Evolutionary conservation across 768 basidiomycete species (phyloP).

Genomic region (Mycena venus): DNA sequence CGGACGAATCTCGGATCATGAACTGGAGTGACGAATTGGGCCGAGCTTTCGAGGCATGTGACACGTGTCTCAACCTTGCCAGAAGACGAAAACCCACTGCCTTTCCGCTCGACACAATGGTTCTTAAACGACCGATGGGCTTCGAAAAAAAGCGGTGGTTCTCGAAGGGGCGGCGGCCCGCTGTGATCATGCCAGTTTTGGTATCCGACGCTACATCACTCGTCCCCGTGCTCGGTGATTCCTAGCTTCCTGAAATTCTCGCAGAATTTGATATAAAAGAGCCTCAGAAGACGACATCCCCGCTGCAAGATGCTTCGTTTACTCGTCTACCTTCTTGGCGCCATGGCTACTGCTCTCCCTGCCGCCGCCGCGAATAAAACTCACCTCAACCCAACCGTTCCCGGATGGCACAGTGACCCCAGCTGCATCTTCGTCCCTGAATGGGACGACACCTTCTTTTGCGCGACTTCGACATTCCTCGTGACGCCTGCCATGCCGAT

Average conservation of each 20-base stretch:
- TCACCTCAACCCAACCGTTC: conserved; percentile 25
- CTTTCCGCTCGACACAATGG: too few relatives aligned
- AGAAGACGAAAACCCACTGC: too few relatives aligned
- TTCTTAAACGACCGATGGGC: too few relatives aligned
- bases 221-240: too few relatives aligned
- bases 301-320: conserved; percentile 6
- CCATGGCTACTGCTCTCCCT: conserved; percentile 4
- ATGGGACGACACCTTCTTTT: conserved; percentile 42
- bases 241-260: neutral
- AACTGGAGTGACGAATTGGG: too few relatives aligned
- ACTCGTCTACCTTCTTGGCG: conserved; percentile 6
- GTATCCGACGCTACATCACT: too few relatives aligned
- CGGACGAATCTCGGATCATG: too few relatives aligned
- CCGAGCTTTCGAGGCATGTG: too few relatives aligned
- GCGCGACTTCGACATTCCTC: conserved; percentile 43
- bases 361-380: conserved; percentile 21
- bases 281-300: neutral
- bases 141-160: too few relatives aligned
- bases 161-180: too few relatives aligned
- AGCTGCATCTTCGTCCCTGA: conserved; percentile 39
- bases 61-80: too few relatives aligned
- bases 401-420: conserved; percentile 42
- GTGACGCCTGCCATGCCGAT: conserved; percentile 43
- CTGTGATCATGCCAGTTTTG: too few relatives aligned
- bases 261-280: conserved; percentile 12